Base-by-base conservation (phyloP, 306 rosid species). In the Arachis hypogaea region DNA sequence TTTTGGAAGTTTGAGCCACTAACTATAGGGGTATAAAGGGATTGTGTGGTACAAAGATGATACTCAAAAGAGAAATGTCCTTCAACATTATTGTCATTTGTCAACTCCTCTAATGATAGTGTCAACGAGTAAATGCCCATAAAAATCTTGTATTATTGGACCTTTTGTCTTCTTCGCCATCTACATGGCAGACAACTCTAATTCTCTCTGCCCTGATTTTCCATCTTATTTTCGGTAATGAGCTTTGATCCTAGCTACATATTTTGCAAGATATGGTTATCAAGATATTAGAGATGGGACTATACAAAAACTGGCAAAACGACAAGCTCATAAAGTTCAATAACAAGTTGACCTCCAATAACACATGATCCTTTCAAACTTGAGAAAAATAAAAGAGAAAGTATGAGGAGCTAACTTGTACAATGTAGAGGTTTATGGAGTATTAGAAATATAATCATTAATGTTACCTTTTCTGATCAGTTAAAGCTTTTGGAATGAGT, bases 81-180 rank as follows among this genome's bases (percentile, higher is more conserved):
- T 4, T 40, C 18, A 8, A 33, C 38, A 33, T 49, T 68, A 51
- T 18, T 63, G 56, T 28, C 52, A 11, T 58, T 57, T 68, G 66
- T 69, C 82, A 79, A 74, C 76, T 62, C 77, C 9, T 47, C 29
- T 6, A 52, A 78, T 82, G 77, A 82, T 73, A 11, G 69, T 43
- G 69, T 60, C 77, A 69, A 12, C 38, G 8, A 75, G 64, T 56
- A 16, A 57, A 65, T 43, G 69, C 55, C 22, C 68, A 80, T 58
- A 69, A 56, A 45, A 63, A 63, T 63, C 52, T 69, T 69, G 8
- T 46, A 40, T 42, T 12, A 80, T 74, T 74, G 83, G 73, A 77
- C 47, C 77, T 56, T 61, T 41, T 65, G 0, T 63, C 46, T 59
- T 18, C 66, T 59, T 59, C 41, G 2, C 47, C 16, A 62, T 63